Conservation (phyloP, 2,329 filamentous ascomycete species). For the Fusarium sp. region DNA sequence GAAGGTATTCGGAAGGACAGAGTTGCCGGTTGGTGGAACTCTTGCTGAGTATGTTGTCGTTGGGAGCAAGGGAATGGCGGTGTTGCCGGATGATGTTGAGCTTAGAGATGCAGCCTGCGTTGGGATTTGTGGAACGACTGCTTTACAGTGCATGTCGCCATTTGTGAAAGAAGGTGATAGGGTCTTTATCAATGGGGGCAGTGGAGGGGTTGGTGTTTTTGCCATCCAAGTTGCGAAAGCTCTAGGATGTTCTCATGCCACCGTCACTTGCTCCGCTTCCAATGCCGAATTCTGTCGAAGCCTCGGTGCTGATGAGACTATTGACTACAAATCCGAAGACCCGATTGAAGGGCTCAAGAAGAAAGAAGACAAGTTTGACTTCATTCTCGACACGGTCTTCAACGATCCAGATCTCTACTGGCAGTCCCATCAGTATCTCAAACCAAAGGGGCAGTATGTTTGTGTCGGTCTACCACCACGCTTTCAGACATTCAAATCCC, state of each 20-base stretch:
- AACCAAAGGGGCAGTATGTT: conserved; percentile 4
- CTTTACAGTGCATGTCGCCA: conserved; percentile 3
- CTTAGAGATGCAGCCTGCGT: conserved; percentile 19
- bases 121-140: conserved; percentile 22
- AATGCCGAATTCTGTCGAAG: conserved; percentile 7
- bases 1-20: conserved; percentile 22
- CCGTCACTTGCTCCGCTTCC: conserved; percentile 4
- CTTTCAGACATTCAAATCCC: conserved; percentile 5
- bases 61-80: background rate
- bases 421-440: conserved; percentile 24
- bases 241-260: conserved; percentile 11
- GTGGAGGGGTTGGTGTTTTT: conserved; percentile 29
- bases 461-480: conserved; percentile 11
- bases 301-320: conserved; percentile 10
- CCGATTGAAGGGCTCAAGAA: background rate
- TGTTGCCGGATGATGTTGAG: background rate
- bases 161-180: background rate
- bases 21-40: conserved; percentile 3
- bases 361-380: background rate
- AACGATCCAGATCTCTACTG: conserved; percentile 17
- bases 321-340: conserved; percentile 17
- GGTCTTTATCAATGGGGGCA: conserved; percentile 27
- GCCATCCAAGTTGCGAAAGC: conserved; percentile 28
- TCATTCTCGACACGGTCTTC: conserved; percentile 24
- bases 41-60: conserved; percentile 32